phyloP scores from a whole-genome alignment of 352 stramenopile genomes.

The Phytophthora sojae region DNA sequence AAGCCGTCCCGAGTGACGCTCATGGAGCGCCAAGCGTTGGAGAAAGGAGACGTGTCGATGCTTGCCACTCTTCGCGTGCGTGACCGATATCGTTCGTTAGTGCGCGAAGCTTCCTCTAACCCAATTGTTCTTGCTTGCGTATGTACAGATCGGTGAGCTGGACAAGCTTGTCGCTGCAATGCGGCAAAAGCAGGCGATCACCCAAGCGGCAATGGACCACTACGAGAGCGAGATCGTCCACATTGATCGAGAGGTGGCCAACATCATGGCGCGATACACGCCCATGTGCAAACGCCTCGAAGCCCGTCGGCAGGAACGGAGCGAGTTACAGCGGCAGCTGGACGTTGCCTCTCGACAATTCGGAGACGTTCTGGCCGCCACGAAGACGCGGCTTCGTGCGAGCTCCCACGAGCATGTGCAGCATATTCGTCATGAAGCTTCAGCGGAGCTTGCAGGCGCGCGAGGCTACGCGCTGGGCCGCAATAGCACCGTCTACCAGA shows the following conservation, averaged over 20 bases:
- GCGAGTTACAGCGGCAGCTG: conserved; percentile 53
- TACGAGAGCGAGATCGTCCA: conserved; percentile 68
- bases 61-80: conserved; percentile 71
- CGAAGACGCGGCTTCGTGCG: conserved; percentile 60
- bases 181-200: conserved; percentile 71
- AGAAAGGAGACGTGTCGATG: conserved; percentile 81
- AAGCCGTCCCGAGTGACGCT: conserved; percentile 64
- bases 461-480: conserved; percentile 65
- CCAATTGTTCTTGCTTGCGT: not conserved
- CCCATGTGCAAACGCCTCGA: conserved; percentile 70
- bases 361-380: conserved; percentile 69
- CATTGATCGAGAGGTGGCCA: conserved; percentile 67
- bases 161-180: conserved; percentile 79
- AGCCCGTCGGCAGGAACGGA: conserved; percentile 56
- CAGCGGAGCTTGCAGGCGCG: conserved; percentile 48
- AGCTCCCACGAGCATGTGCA: conserved; percentile 69
- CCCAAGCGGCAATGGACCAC: conserved; percentile 52
- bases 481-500: conserved; percentile 76
- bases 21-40: conserved; percentile 74
- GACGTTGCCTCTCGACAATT: conserved; percentile 62
- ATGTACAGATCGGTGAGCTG: conserved; percentile 64
- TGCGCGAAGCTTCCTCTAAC: not conserved
- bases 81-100: conserved; percentile 3
- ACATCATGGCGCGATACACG: conserved; percentile 72
- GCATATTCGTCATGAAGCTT: conserved; percentile 69